These are phyloP conservation scores for Ophiocordyceps robertsii DNA, from an alignment of 2,329 filamentous ascomycete genomes.

Conservation along the genomic window DNA sequence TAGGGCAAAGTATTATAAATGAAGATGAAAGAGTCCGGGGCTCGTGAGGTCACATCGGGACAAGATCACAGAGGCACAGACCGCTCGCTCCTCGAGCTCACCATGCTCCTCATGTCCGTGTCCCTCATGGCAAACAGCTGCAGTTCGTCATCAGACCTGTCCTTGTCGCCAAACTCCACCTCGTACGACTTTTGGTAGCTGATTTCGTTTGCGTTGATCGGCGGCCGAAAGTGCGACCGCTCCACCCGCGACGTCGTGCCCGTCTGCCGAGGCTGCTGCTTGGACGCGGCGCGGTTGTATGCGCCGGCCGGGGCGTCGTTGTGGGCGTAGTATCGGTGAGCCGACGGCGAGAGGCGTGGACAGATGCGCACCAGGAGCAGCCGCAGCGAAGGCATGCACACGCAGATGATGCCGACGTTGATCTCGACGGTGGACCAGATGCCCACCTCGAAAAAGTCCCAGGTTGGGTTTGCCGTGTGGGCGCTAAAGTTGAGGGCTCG, in stretches of 20 bases:
- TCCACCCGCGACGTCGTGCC: too few relatives aligned
- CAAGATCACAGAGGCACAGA: too few relatives aligned
- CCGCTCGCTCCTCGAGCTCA: background rate
- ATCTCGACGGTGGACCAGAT: slow-evolving; percentile 24
- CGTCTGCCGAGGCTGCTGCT: slow-evolving; percentile 1
- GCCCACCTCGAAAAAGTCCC: slow-evolving; percentile 17
- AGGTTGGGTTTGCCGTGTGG: slow-evolving; percentile 18
- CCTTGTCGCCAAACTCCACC: slow-evolving; percentile 16
- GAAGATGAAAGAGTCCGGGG: too few relatives aligned
- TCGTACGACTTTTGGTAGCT: slow-evolving; percentile 19
- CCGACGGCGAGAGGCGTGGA: slow-evolving; percentile 18
- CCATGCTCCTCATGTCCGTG: slow-evolving; percentile 3
- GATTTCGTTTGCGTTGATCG: slow-evolving; percentile 12
- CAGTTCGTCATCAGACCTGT: slow-evolving; percentile 14
- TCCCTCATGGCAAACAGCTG: slow-evolving; percentile 17
- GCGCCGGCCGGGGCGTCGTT: slow-evolving; percentile 3
- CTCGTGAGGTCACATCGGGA: too few relatives aligned
- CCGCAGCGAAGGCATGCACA: slow-evolving; percentile 22
- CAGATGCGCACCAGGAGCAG: slow-evolving; percentile 22
- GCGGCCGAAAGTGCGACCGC: background rate
- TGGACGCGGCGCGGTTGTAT: slow-evolving; percentile 8
- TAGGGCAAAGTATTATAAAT: too few relatives aligned
- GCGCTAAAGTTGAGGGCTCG: slow-evolving; percentile 16
- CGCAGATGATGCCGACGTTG: slow-evolving; percentile 24
- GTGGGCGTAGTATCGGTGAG: slow-evolving; percentile 13